Evolutionary conservation across 2,329 filamentous ascomycete species (phyloP).

Genomic region (Cladophialophora immunda): DNA sequence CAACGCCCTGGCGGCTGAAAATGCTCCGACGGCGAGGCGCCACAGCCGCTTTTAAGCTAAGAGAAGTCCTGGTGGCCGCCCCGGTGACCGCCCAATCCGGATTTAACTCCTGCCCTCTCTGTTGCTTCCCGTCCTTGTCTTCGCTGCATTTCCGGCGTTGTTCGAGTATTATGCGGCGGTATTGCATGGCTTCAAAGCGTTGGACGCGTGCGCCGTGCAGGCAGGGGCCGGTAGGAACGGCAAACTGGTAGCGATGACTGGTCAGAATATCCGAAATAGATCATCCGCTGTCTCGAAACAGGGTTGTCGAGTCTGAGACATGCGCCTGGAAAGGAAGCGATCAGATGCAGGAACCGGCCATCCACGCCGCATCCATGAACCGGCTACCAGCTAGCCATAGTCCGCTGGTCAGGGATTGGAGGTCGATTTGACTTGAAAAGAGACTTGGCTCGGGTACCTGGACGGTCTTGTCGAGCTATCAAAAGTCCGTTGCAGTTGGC

Average conservation of each 20-base stretch:
- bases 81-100: background rate
- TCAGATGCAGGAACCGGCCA: constrained; percentile 31
- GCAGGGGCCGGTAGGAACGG: background rate
- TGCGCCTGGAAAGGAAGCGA: constrained; percentile 32
- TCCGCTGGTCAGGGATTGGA: constrained; percentile 23
- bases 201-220: background rate
- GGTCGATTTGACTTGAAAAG: constrained; percentile 10
- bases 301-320: constrained; percentile 34
- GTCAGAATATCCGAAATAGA: constrained; percentile 25
- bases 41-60: constrained; percentile 31
- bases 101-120: background rate
- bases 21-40: constrained; percentile 28
- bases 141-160: background rate
- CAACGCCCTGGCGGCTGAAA: constrained; percentile 27
- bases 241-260: constrained; percentile 18
- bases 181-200: background rate
- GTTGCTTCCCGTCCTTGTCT: background rate
- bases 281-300: constrained; percentile 30
- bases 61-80: background rate
- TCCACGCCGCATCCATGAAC: constrained; percentile 19
- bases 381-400: constrained; percentile 21
- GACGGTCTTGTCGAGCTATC: constrained; percentile 16
- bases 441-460: constrained; percentile 29
- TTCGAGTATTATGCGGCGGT: background rate
- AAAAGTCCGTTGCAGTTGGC: constrained; percentile 21